phyloP scores from a whole-genome alignment of 164 flowering plant species.

The Liriodendron chinense region DNA sequence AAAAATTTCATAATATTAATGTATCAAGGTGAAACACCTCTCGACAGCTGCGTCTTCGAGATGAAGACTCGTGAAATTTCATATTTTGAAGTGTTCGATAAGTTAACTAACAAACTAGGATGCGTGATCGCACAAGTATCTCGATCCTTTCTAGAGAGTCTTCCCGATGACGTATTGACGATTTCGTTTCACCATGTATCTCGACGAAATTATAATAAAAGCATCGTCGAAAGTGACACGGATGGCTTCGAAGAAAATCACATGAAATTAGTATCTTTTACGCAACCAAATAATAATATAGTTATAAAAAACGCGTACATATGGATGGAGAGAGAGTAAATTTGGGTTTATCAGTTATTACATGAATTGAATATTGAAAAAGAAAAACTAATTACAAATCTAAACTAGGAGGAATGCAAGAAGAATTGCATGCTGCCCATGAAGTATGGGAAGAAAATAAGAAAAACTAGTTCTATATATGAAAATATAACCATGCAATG shows the following conservation, averaged over 20 bases:
- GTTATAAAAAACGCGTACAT: too few relatives aligned
- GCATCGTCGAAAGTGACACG: background rate
- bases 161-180: background rate
- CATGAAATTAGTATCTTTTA: background rate
- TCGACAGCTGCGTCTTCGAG: background rate
- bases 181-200: background rate
- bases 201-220: background rate
- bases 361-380: too few relatives aligned
- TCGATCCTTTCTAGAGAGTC: background rate
- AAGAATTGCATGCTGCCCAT: too few relatives aligned
- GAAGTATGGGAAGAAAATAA: too few relatives aligned
- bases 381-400: too few relatives aligned
- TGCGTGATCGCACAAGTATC: background rate
- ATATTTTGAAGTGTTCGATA: constrained; percentile 9
- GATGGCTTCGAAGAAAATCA: background rate
- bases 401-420: too few relatives aligned
- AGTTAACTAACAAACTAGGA: background rate
- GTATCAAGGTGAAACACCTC: background rate
- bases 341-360: too few relatives aligned
- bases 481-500: too few relatives aligned
- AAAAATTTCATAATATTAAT: background rate
- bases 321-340: too few relatives aligned
- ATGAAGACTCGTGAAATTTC: constrained; percentile 1
- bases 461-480: too few relatives aligned
- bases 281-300: background rate